These are phyloP conservation scores for Naumovozyma castellii DNA, from an alignment of 805 yeast species.

Conservation along the genomic window DNA sequence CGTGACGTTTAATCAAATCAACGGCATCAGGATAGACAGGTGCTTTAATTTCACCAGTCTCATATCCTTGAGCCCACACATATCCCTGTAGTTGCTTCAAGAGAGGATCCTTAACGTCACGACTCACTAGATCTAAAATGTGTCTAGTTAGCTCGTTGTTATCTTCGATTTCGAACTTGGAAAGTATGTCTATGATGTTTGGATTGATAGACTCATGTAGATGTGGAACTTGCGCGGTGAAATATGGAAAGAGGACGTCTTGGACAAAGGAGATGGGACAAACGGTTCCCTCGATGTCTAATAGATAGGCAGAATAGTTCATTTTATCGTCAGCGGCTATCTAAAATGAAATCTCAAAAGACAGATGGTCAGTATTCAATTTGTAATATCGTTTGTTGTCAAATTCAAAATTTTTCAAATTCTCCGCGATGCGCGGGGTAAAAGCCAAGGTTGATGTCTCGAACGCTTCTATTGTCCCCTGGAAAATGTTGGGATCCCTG, in stretches of 20 bases:
- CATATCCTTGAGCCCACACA: constrained; percentile 76
- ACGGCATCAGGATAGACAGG: constrained; percentile 73
- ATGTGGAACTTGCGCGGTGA: constrained; percentile 41
- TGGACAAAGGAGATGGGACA: constrained; percentile 88
- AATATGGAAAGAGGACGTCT: constrained; percentile 68
- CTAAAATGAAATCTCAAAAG: neutral
- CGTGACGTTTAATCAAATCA: constrained; percentile 34
- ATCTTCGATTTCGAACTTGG: constrained; percentile 23
- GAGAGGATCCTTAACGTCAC: constrained; percentile 68
- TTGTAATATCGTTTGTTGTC: neutral
- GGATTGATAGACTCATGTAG: constrained; percentile 14
- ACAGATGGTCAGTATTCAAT: constrained; percentile 4
- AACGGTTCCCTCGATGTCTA: constrained; percentile 88
- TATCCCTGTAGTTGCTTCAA: constrained; percentile 75
- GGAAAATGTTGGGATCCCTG: too few relatives aligned
- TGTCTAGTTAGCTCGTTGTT: constrained; percentile 34
- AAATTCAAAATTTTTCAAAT: neutral
- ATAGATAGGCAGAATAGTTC: constrained; percentile 31
- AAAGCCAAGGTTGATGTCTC: neutral
- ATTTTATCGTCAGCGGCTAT: constrained; percentile 1
- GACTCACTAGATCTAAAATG: constrained; percentile 46
- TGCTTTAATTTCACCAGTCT: constrained; percentile 62
- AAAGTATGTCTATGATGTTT: constrained; percentile 18
- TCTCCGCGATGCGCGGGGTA: neutral
- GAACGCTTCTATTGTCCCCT: too few relatives aligned